These are phyloP conservation scores for Petunia axillaris DNA, from an alignment of 257 asterid species.

Conservation along the genomic window DNA sequence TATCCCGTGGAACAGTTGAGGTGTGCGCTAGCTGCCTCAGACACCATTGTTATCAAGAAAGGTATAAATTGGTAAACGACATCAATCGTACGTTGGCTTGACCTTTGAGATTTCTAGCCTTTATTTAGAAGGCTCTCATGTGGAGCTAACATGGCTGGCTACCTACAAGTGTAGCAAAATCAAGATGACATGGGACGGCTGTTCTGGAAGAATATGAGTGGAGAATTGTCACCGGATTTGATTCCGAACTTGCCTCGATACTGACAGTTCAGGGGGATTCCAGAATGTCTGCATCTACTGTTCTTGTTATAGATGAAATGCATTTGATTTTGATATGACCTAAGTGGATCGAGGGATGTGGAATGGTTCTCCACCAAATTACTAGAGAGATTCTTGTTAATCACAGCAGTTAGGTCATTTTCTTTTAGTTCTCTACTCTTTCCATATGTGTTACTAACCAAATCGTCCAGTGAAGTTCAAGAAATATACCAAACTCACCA, in stretches of 20 bases:
- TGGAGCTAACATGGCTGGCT: no score
- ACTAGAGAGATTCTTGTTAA: background rate
- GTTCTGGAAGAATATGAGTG: no score
- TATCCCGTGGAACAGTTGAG: background rate
- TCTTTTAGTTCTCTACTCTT: background rate
- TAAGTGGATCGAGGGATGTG: constrained; percentile 18
- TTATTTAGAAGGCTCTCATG: no score
- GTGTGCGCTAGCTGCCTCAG: background rate
- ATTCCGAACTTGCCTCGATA: no score
- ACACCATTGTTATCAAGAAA: background rate
- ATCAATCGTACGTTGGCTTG: background rate
- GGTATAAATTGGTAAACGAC: background rate
- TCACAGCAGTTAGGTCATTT: background rate
- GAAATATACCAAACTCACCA: background rate
- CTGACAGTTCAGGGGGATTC: no score
- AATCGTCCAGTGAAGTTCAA: background rate
- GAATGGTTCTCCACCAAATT: background rate
- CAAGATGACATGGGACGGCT: no score
- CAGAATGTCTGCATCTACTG: no score
- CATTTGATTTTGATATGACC: constrained; percentile 12
- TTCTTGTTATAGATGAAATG: background rate
- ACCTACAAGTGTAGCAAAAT: no score
- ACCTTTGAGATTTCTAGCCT: background rate
- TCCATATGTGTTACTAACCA: background rate
- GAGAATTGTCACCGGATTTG: no score